Evolutionary conservation across 2,329 filamentous ascomycete genomes (phyloP).

Genomic region (Cladosporium halotolerans): DNA sequence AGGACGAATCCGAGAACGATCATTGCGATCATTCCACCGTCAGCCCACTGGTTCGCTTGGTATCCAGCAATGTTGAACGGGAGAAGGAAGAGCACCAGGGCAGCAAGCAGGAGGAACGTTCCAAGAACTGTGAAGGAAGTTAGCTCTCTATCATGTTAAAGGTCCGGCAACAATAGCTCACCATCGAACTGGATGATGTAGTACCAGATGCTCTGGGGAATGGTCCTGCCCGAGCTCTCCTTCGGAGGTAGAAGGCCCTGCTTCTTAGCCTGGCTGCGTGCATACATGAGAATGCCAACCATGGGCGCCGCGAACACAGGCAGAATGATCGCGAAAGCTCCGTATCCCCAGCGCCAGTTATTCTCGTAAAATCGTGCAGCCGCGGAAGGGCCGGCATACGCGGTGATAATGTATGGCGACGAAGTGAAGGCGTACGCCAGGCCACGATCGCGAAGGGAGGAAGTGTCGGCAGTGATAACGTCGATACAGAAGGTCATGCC

Average conservation of each 20-base stretch:
- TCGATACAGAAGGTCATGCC: slow-evolving; percentile 27
- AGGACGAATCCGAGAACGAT: slow-evolving; percentile 27
- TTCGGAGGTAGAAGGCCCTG: slow-evolving; percentile 23
- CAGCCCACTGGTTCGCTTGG: slow-evolving; percentile 30
- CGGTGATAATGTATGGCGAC: slow-evolving; percentile 30
- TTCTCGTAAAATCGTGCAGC: slow-evolving; percentile 21
- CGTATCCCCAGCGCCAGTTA: slow-evolving; percentile 29
- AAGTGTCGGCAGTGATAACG: slow-evolving; percentile 30
- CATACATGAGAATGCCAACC: slow-evolving; percentile 23
- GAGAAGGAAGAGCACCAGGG: slow-evolving; percentile 61
- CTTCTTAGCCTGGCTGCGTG: slow-evolving; percentile 24
- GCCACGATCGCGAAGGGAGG: slow-evolving; percentile 26
- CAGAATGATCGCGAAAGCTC: slow-evolving; percentile 27
- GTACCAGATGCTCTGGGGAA: slow-evolving; percentile 19
- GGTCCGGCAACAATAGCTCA: slow-evolving; percentile 11
- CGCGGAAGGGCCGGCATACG: slow-evolving; percentile 25
- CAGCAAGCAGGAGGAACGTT: slow-evolving; percentile 32
- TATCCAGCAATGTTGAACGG: slow-evolving; percentile 53
- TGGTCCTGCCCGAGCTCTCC: slow-evolving; percentile 18
- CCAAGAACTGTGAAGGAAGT: slow-evolving; percentile 17
- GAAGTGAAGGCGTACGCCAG: slow-evolving; percentile 27
- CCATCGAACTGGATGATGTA: slow-evolving; percentile 28
- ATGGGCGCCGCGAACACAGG: slow-evolving; percentile 25
- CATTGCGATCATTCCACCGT: slow-evolving; percentile 35
- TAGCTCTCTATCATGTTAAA: background rate